These are phyloP conservation scores for Hyphopichia pseudoburtonii DNA, from an alignment of 1,139 yeast species.

Conservation along the genomic window DNA sequence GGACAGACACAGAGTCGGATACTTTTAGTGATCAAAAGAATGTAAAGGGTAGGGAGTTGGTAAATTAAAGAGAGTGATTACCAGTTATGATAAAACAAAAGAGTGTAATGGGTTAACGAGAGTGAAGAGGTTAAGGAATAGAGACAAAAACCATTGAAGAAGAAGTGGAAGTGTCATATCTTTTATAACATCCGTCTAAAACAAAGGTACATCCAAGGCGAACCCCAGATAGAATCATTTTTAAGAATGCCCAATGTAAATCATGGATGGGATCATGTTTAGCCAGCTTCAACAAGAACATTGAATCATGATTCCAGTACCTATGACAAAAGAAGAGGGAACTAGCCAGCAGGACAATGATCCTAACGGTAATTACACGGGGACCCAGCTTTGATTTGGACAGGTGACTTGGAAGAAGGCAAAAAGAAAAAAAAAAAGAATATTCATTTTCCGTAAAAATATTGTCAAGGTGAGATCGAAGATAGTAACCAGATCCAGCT, in stretches of 20 bases:
- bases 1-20: background rate
- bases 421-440: background rate
- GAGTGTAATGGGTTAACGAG: constrained; percentile 1
- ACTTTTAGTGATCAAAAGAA: constrained; percentile 6
- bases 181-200: no score
- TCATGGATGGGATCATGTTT: background rate
- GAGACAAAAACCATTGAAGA: background rate
- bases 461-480: no score
- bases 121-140: background rate
- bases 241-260: no score
- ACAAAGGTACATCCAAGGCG: no score
- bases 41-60: constrained; percentile 6
- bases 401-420: no score
- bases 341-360: constrained; percentile 5
- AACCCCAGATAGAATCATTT: no score
- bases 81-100: background rate
- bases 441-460: no score
- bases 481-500: background rate
- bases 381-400: no score
- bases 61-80: background rate
- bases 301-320: no score
- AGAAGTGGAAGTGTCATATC: no score
- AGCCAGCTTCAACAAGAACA: background rate
- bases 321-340: background rate
- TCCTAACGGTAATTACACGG: constrained; percentile 5